phyloP scores from a whole-genome alignment of 2,329 filamentous ascomycete genomes.

The Fusarium illudens region DNA sequence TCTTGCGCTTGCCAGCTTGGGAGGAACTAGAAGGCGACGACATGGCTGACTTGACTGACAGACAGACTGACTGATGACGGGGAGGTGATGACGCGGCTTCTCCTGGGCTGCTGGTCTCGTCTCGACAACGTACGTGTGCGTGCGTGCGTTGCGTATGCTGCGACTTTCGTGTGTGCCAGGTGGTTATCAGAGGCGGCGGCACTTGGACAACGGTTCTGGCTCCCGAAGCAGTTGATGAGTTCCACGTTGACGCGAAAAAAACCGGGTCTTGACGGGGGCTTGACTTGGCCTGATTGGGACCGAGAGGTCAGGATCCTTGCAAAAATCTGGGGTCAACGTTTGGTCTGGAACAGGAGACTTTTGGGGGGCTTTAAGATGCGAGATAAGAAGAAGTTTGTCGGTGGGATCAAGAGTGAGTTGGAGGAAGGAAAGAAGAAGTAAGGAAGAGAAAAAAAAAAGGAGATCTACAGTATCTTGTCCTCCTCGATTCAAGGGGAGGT shows the following conservation, averaged over 20 bases:
- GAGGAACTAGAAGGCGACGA: constrained; percentile 58
- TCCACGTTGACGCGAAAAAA: constrained; percentile 37
- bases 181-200: constrained; percentile 8
- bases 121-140: constrained; percentile 6
- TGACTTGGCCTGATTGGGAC: constrained; percentile 21
- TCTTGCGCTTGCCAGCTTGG: constrained; percentile 80
- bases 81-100: constrained; percentile 30
- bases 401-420: too few relatives aligned
- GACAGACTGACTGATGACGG: constrained; percentile 5
- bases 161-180: constrained; percentile 15
- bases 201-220: constrained; percentile 34
- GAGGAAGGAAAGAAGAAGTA: neutral
- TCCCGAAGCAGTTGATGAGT: constrained; percentile 26
- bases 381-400: constrained; percentile 19
- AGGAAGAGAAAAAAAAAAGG: neutral
- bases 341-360: constrained; percentile 16
- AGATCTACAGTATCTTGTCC: too few relatives aligned
- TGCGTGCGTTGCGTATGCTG: neutral
- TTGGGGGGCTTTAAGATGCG: constrained; percentile 24
- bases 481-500: neutral
- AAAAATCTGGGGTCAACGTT: constrained; percentile 33
- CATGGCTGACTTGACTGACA: constrained; percentile 27
- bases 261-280: constrained; percentile 28
- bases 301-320: constrained; percentile 18
- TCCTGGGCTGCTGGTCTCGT: constrained; percentile 26